These are phyloP conservation scores for Henckelia pumila DNA, from an alignment of 257 asterid genomes.

Conservation along the genomic window DNA sequence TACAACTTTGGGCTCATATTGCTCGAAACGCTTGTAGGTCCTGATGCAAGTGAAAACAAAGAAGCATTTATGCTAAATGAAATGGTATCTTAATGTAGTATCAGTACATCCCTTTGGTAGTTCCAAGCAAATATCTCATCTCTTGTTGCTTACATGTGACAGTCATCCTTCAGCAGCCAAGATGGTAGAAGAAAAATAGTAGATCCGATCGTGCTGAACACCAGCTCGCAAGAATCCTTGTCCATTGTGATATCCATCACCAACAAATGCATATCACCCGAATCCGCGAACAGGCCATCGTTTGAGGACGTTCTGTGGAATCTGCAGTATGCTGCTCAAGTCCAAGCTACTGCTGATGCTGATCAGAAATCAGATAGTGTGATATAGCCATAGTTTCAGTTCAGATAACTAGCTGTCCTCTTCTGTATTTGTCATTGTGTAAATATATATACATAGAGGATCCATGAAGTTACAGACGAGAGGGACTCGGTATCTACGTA, in stretches of 20 bases:
- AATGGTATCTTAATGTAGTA: conserved; percentile 52
- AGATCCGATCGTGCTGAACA: conserved; percentile 79
- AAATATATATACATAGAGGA: background rate
- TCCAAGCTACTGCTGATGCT: conserved; percentile 80
- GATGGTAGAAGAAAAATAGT: conserved; percentile 79
- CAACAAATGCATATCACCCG: conserved; percentile 80
- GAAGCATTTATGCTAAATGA: conserved; percentile 77
- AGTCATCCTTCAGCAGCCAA: conserved; percentile 91
- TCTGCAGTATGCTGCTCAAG: conserved; percentile 95
- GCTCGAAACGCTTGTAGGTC: conserved; percentile 89
- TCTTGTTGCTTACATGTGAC: conserved; percentile 18
- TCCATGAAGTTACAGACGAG: conserved; percentile 21
- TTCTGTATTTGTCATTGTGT: conserved; percentile 12
- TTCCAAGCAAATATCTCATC: background rate
- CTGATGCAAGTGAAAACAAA: conserved; percentile 54
- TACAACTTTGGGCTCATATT: conserved; percentile 81
- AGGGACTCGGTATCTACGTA: background rate
- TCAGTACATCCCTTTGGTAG: background rate
- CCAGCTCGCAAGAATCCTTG: conserved; percentile 84
- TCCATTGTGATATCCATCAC: conserved; percentile 81
- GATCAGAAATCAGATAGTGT: conserved; percentile 70
- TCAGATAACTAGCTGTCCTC: conserved; percentile 26
- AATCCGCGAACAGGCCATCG: conserved; percentile 66
- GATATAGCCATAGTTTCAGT: conserved; percentile 43
- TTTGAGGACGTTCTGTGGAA: conserved; percentile 96